Evolutionary conservation across 768 basidiomycete genomes (phyloP), one percentile per base, ranked within the genome.

Genomic region (Kwoniella mangroviensis): DNA sequence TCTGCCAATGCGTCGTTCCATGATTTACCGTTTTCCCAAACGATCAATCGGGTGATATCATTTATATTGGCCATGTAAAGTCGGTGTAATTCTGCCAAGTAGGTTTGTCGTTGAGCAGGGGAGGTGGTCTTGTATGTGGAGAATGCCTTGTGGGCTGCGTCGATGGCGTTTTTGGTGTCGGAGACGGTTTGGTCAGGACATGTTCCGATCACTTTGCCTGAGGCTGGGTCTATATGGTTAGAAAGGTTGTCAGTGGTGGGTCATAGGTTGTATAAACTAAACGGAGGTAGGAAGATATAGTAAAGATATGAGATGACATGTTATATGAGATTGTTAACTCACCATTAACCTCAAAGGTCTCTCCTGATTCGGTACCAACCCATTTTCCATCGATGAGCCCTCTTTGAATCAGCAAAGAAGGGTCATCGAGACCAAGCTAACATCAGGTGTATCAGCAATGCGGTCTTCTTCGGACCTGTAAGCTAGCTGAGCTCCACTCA

Each of bases 21-120:
- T 9, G 94, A 87, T 85, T 98, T 99, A 43, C 97, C 97, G 78
- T 99, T 99, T 85, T 99, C 97, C 69, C 90, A 80, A 62, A 92
- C 93, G 74, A 97, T 92, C 68, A 99, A 88, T 54, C 91, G 88
- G 2, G 89, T 88, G 45, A 99, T 85, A 81, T 99, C 97, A 43
- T 97, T 93, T 43, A 89, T 85, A 81, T 97, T 88, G 77, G 92
- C 88, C 74, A 88, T 86, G 91, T 96, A 91, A 64, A 96, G 86
- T 21, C 84, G 83, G 83, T 87, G 91, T 71, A 97, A 87, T 74
- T 92, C 94, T 82, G 89, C 83, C 61, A 98, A 85, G 68, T 94
- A 86, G 76, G 94, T 92, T 75, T 94, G 92, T 53, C 94, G 89
- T 64, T 91, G 82, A 90, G 93, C 77, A 40, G 92, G 91, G 1